Percentiles rank a stretch among this genome's conserved stretches.
Conservation (phyloP, 768 basidiomycete genomes). For the Tricholoma terreum region DNA sequence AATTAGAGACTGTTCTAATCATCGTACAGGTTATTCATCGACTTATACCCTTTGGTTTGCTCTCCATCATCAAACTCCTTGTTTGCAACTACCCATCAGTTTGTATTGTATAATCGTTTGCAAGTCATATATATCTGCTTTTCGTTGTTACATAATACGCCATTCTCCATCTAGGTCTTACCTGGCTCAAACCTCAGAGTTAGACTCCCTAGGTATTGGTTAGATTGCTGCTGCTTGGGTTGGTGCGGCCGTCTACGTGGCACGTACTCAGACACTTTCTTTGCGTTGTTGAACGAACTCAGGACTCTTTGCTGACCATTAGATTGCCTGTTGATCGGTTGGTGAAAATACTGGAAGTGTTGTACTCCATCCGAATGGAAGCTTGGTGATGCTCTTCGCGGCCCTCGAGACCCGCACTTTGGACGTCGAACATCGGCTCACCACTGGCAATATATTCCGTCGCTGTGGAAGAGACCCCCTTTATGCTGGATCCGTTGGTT, state of each 20-base stretch:
- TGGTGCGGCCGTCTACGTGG: too few species aligned
- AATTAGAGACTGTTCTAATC: constrained; percentile 61
- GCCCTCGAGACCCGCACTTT: too few species aligned
- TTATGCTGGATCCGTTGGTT: too few species aligned
- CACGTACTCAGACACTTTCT: not conserved
- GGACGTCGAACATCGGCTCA: too few species aligned
- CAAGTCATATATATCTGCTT: not conserved
- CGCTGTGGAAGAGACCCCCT: too few species aligned
- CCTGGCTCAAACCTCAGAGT: not conserved
- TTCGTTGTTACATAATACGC: not conserved
- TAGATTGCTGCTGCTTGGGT: too few species aligned
- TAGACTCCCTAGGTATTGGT: too few species aligned
- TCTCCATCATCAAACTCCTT: constrained; percentile 8
- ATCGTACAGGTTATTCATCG: constrained; percentile 10
- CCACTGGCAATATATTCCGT: too few species aligned
- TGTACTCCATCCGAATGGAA: too few species aligned
- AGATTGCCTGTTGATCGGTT: not conserved
- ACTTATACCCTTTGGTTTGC: constrained; percentile 13
- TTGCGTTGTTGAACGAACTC: not conserved
- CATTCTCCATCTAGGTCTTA: not conserved
- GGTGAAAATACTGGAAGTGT: not conserved
- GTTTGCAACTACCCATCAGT: constrained; percentile 14
- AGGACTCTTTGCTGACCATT: not conserved
- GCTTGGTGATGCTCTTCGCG: too few species aligned
- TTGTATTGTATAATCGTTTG: not conserved